Evolutionary conservation across 1,139 yeast species (phyloP).

Genomic region (Pichia cactophila): DNA sequence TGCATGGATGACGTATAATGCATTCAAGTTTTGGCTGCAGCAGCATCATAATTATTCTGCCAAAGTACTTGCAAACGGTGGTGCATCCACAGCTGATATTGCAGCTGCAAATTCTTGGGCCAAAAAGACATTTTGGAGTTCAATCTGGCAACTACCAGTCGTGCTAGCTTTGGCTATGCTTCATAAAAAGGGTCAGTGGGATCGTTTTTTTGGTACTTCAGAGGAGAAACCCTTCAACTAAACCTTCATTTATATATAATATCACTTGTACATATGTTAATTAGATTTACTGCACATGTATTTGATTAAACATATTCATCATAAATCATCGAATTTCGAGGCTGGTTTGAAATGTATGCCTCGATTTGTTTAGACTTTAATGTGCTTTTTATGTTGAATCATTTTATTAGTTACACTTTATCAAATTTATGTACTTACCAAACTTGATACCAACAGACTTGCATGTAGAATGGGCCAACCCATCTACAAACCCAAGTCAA

Average conservation of each 20-base stretch:
- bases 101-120: slow-evolving; percentile 60
- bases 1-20: slow-evolving; percentile 76
- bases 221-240: slow-evolving; percentile 9
- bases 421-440: slow-evolving; percentile 37
- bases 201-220: slow-evolving; percentile 42
- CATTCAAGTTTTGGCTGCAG: slow-evolving; percentile 79
- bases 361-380: too few relatives aligned
- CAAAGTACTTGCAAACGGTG: slow-evolving; percentile 23
- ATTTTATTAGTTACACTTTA: too few relatives aligned
- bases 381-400: too few relatives aligned
- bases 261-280: neutral
- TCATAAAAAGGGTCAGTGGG: slow-evolving; percentile 96
- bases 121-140: slow-evolving; percentile 84
- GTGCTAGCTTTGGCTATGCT: slow-evolving; percentile 84
- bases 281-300: too few relatives aligned
- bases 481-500: neutral
- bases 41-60: slow-evolving; percentile 50
- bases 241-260: neutral
- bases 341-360: too few relatives aligned
- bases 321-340: too few relatives aligned
- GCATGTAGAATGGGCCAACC: slow-evolving; percentile 24
- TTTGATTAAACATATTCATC: too few relatives aligned
- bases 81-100: slow-evolving; percentile 48
- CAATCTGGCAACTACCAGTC: slow-evolving; percentile 91
- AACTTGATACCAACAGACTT: slow-evolving; percentile 37